These are phyloP conservation scores for Plasmodium gallinaceum DNA, from an alignment of 169 alveolate genomes.

Conservation along the genomic window DNA sequence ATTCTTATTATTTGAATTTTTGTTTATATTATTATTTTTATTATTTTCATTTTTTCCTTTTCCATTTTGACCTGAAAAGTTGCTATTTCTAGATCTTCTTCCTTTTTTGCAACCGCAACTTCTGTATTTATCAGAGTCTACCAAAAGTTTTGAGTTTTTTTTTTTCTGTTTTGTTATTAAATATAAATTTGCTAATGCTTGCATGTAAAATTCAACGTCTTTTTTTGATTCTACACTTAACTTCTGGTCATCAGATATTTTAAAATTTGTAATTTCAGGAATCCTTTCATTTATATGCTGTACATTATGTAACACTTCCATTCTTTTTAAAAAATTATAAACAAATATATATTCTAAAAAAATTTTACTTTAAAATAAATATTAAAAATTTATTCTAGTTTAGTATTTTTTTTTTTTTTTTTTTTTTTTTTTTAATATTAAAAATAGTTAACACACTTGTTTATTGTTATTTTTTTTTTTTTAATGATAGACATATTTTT, in stretches of 20 bases:
- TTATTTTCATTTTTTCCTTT: background rate
- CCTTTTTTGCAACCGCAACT: conserved; percentile 14
- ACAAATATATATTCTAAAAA: background rate
- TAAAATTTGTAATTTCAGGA: conserved; percentile 19
- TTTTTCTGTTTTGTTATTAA: conserved; percentile 15
- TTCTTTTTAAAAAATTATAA: background rate
- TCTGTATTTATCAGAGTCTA: conserved; percentile 20
- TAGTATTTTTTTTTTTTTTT: background rate
- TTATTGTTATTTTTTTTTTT: background rate
- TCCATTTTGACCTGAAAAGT: conserved; percentile 17
- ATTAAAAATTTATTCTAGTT: background rate
- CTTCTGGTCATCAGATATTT: conserved; percentile 8
- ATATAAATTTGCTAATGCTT: conserved; percentile 18
- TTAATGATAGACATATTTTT: background rate
- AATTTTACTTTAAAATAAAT: background rate
- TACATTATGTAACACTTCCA: conserved; percentile 45
- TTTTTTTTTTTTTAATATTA: background rate
- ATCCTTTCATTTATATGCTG: conserved; percentile 31
- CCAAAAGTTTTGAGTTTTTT: conserved; percentile 17
- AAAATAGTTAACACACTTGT: background rate
- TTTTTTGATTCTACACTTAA: background rate
- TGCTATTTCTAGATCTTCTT: conserved; percentile 41
- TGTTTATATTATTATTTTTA: background rate
- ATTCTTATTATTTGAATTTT: background rate
- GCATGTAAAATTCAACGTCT: conserved; percentile 32